Evolutionary conservation across 164 flowering plant species (phyloP), one percentile per base, ranked within the genome.

Genomic region (Piper longum): DNA sequence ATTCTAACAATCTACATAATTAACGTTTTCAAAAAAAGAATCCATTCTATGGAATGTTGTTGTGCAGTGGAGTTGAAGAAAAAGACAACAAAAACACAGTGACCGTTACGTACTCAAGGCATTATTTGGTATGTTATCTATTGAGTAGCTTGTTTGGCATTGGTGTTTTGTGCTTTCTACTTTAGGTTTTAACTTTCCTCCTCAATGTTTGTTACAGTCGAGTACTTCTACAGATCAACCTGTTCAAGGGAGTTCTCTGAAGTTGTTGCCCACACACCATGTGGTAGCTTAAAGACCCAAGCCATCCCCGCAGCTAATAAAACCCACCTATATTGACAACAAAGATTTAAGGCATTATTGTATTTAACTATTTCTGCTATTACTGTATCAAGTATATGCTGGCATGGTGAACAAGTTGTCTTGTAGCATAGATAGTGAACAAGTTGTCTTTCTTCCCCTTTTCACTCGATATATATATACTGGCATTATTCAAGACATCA

Each of bases 51-150:
- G 36, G 36, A 26, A 26, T 26, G 36, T 26, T 16, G 7, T 5
- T 48, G 12, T 70, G 69, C 77, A 81, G 84, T 76, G 8, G 84
- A 81, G 59, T 65, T 81, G 73, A 81, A 72, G 79, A 78, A 78
- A 52, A 80, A 77, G 70, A 71, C 36, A 14, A 78, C 52, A 51
- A 74, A 73, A 51, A 65, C 80, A n/a, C 78, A 73, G 69, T 65
- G 79, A 59, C 84, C 84, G 43, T 76, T 82, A 19, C 36, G 36
- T 26, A 26, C 67, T 81, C 48, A 81, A 74, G 70, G 56, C 82
- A 36, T 41, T 81, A 61, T 81, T 81, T 58, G 84, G 84, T 81
- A 70, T 36, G 65, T 42, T 43, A 60, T 68, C 51, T n/a, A 54
- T 44, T 55, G 45, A 60, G 6, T n/a, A 17, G 40, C 43, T 16